These are phyloP conservation scores for Amylocystis lapponica DNA, from an alignment of 768 basidiomycete genomes.

Conservation along the genomic window DNA sequence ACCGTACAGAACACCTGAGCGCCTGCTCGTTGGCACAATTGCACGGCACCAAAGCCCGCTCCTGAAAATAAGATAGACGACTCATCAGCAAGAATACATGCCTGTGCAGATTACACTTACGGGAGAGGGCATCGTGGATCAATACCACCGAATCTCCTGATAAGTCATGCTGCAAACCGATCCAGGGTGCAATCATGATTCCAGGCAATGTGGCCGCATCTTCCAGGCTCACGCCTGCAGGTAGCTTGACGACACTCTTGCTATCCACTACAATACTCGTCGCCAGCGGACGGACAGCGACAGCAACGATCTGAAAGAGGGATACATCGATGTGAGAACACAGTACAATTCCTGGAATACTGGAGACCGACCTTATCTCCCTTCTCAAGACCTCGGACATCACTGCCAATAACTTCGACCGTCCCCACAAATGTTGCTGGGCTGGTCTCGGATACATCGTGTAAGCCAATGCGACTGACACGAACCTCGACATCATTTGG, in stretches of 20 bases:
- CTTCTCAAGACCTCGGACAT: background rate
- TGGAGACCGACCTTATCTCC: background rate
- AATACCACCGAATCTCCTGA: constrained; percentile 19
- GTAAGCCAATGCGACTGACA: background rate
- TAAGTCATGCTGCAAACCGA: constrained; percentile 19
- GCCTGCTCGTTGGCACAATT: constrained; percentile 18
- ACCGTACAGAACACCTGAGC: constrained; percentile 21
- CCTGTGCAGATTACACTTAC: constrained; percentile 4
- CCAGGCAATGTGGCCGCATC: constrained; percentile 15
- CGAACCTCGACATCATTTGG: constrained; percentile 2
- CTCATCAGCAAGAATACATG: background rate
- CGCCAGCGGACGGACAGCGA: background rate
- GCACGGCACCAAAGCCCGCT: constrained; percentile 22
- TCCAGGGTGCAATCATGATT: constrained; percentile 16
- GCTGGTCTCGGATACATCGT: background rate
- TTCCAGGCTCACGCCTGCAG: constrained; percentile 7
- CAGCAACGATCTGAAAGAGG: constrained; percentile 1
- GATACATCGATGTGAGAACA: no score
- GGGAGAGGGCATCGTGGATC: constrained; percentile 22
- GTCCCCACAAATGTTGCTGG: background rate
- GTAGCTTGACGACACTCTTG: constrained; percentile 8
- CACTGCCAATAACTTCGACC: background rate
- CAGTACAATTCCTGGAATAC: background rate
- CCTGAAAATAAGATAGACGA: constrained; percentile 7
- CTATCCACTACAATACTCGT: background rate